A percentile compares a stretch with the other conserved stretches of the same genome.
These are phyloP conservation scores for Skeletonema marinoi DNA, from an alignment of 108 stramenopile species.

Conservation along the genomic window DNA sequence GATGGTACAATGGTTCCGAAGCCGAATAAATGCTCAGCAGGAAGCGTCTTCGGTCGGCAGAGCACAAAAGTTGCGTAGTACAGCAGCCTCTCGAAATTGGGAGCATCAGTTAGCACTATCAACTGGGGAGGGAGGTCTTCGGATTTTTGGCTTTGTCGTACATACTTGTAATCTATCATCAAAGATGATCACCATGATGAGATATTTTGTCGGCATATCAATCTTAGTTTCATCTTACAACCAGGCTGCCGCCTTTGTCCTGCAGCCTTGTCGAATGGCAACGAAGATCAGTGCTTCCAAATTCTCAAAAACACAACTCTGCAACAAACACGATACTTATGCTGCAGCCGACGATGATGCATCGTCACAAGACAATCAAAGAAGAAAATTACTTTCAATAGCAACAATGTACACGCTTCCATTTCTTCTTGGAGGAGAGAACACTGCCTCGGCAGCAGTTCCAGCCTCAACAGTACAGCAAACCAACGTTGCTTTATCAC, in stretches of 20 bases:
- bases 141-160: no score
- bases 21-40: no score
- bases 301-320: neutral
- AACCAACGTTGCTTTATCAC: neutral
- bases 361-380: neutral
- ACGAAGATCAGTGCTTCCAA: neutral
- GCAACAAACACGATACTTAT: neutral
- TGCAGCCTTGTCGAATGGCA: neutral
- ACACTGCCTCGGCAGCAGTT: neutral
- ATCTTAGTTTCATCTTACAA: neutral
- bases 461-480: neutral
- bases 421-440: neutral
- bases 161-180: no score
- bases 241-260: neutral
- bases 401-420: neutral
- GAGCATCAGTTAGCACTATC: no score
- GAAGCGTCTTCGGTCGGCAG: no score
- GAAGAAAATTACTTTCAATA: neutral
- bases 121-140: no score
- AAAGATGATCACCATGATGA: neutral
- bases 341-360: neutral
- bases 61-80: no score
- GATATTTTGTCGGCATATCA: neutral
- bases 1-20: no score
- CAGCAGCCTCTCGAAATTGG: no score